Percentiles rank a stretch among this genome's conserved stretches.
Conservation (phyloP, 208 protist species). For the Phytomonas francai region DNA sequence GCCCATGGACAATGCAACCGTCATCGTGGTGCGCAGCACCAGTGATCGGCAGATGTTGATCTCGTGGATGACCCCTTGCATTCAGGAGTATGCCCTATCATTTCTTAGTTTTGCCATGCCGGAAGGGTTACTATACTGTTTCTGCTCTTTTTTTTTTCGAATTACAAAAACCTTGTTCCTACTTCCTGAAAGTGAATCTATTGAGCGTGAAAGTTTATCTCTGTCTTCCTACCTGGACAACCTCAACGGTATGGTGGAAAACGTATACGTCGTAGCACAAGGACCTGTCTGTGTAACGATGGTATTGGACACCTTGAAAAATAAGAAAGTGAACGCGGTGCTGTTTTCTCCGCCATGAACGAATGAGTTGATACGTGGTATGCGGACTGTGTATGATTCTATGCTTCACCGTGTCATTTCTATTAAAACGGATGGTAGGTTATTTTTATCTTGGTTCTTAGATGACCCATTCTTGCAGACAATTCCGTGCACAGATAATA, state of each 20-base stretch:
- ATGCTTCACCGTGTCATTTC: slow-evolving; percentile 16
- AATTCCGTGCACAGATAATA: slow-evolving; percentile 28
- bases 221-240: neutral
- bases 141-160: too few species aligned
- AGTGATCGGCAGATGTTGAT: slow-evolving; percentile 25
- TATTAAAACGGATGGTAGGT: slow-evolving; percentile 19
- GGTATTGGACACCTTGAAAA: too few species aligned
- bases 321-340: too few species aligned
- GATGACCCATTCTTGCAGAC: slow-evolving; percentile 22
- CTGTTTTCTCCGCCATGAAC: too few species aligned
- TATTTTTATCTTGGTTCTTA: slow-evolving; percentile 30
- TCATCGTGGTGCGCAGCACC: slow-evolving; percentile 32
- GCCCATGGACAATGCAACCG: slow-evolving; percentile 19
- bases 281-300: too few species aligned
- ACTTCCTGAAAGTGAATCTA: neutral
- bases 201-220: neutral
- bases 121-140: too few species aligned
- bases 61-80: slow-evolving; percentile 43
- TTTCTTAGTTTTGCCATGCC: slow-evolving; percentile 54
- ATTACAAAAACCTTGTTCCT: neutral
- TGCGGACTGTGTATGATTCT: too few species aligned
- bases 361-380: too few species aligned
- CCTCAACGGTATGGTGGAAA: too few species aligned
- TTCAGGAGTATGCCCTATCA: slow-evolving; percentile 34
- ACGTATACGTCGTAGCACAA: too few species aligned